Evolutionary conservation across 1,284 basidiomycete species (phyloP), one percentile per base, ranked within the genome.

Genomic region (Cystobasidium slooffiae): DNA sequence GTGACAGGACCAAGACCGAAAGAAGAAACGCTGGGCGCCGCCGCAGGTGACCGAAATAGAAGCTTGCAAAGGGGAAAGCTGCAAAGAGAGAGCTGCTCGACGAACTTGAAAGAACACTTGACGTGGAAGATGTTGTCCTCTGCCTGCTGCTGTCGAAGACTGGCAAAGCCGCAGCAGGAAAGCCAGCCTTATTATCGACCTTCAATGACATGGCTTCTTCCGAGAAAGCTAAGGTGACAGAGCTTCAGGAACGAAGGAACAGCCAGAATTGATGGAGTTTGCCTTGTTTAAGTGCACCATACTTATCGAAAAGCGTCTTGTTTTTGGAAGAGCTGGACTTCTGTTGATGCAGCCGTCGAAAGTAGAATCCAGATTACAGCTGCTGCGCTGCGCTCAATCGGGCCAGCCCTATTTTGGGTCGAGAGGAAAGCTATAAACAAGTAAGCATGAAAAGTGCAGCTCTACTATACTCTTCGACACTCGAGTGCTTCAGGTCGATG

Each of bases 11-110:
- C 8, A 68, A 9, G 3, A 68, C 12, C 16, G 20, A 44, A n/a
- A 68, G 66, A 20, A 68, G 66, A 41, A 56, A 47, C 31, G 66
- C 55, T 20, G 53, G 52, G 43, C 53, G 37, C n/a, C 66, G 52
- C 5, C 66, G 52, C 16, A 63, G 20, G 16, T 63, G 61, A 22
- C 61, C 61, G 18, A 63, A 41, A 49, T 63, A 63, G 61, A 63
- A 63, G 46, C 39, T 41, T n/a, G 61, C 46, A 49, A 63, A 63
- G 9, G 43, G 12, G 31, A 49, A 37, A 16, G 37, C 47, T 6
- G 61, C n/a, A 20, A 9, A 8, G 4, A 63, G 14, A 24, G 61
- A 47, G 31, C 61, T 63, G 24, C n/a, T 63, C 5, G 61, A 63
- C 12, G 46, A 47, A 7, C 43, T 43, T 2, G 61, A 63, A 24